Base-by-base conservation (phyloP, 2,329 filamentous ascomycete genomes). In the Talaromyces amestolkiae region DNA sequence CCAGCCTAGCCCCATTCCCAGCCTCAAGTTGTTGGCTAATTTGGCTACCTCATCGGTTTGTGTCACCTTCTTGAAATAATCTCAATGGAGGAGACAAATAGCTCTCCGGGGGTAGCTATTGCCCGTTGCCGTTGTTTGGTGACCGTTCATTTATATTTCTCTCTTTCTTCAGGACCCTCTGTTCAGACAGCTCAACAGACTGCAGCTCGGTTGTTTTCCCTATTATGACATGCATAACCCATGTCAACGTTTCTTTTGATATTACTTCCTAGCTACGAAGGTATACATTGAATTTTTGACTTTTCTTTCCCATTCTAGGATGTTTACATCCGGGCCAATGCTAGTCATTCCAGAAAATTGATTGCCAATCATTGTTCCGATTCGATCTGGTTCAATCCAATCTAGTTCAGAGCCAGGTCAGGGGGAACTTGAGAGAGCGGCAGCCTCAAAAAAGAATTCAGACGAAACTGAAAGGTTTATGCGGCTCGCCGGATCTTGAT, bases 301-400 rank as follows among this genome's bases (percentile, higher is more conserved):
- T 22, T 3, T 33, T 43, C 24, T 45, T 45, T 59, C 37, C 47
- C 56, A 10, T 45, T 59, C 39, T 31, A 22, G 56, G 56, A 59
- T 59, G 56, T 59, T 59, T 59, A 59, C 56, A 59, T 59, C 56
- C 56, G 56, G 10, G 45, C 56, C 37, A 45, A 59, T 43, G 56
- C 37, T 15, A 8, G 53, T 17, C 33, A 56, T 53, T 31, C 49
- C 5, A 7, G 27, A n/a, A n/a, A 33, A 31, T 53, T 53, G 24
- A 51, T 51, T 51, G 47, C 27, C 27, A 51, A 51, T 51, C 24
- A 56, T 39, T 15, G 33, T 56, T 39, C 39, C 56, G 22, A 59
- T 43, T 45, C 24, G 56, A 45, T 59, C 37, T 41, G 19, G 4
- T 27, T 19, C 10, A 35, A 54, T 54, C 9, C 11, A 4, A 19